Conservation (phyloP, 2,329 filamentous ascomycete genomes). For the Biscogniauxia sp. region DNA sequence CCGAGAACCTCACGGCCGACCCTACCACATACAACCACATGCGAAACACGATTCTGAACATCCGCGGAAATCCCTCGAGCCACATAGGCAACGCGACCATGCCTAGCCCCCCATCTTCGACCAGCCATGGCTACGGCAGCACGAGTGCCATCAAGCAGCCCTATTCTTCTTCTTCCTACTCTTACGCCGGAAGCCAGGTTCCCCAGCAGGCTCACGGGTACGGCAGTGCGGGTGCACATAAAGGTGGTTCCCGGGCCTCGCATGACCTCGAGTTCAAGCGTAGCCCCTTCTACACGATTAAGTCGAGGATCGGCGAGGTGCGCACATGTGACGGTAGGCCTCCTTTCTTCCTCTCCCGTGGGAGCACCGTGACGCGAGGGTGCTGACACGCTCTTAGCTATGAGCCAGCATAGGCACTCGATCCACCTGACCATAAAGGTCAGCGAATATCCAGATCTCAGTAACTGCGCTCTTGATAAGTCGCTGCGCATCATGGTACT, state of each 20-base stretch:
- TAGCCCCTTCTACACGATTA: slow-evolving; percentile 81
- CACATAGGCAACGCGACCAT: slow-evolving; percentile 9
- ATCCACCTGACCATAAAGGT: slow-evolving; percentile 44
- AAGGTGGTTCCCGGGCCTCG: slow-evolving; percentile 9
- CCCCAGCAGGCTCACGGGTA: slow-evolving; percentile 10
- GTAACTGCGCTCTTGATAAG: slow-evolving; percentile 58
- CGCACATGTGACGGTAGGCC: slow-evolving; percentile 70
- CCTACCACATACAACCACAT: slow-evolving; percentile 13
- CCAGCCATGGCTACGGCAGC: slow-evolving; percentile 9
- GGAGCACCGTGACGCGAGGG: background rate
- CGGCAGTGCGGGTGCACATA: slow-evolving; percentile 10
- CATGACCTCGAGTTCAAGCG: slow-evolving; percentile 52
- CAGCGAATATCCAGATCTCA: slow-evolving; percentile 51
- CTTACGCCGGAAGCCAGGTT: background rate
- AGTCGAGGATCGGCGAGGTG: slow-evolving; percentile 61
- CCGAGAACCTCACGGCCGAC: slow-evolving; percentile 20
- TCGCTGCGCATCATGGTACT: slow-evolving; percentile 76
- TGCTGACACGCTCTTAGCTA: slow-evolving; percentile 41
- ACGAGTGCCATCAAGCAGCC: background rate
- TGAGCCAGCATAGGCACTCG: slow-evolving; percentile 53
- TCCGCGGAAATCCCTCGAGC: slow-evolving; percentile 2
- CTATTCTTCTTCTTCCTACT: background rate
- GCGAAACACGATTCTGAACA: slow-evolving; percentile 13
- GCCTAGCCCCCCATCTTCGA: slow-evolving; percentile 4
- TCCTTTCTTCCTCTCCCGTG: background rate